Evolutionary conservation across 495 filamentous ascomycete genomes (phyloP).

Genomic region (Pyrenopolyporus hunteri): DNA sequence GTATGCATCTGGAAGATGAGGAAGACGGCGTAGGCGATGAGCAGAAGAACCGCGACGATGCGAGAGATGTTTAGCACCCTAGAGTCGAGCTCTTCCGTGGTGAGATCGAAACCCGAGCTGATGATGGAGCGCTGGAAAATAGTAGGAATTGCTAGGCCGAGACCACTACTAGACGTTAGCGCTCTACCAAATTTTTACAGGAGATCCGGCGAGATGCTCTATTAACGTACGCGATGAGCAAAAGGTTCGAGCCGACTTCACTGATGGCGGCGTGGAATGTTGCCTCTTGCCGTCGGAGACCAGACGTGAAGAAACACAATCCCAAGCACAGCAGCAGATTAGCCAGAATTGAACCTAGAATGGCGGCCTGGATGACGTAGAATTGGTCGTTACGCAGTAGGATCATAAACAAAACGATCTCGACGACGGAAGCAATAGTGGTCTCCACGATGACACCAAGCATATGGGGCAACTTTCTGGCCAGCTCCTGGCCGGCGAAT

Average conservation of each 20-base stretch:
- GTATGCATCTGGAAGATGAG: conserved; percentile 82
- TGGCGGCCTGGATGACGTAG: conserved; percentile 81
- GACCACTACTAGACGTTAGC: conserved; percentile 53
- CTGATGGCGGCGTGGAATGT: conserved; percentile 77
- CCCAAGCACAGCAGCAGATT: conserved; percentile 80
- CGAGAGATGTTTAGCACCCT: conserved; percentile 73
- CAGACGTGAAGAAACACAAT: conserved; percentile 78
- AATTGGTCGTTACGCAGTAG: conserved; percentile 61
- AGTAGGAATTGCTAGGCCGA: conserved; percentile 82
- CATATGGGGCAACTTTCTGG: conserved; percentile 79
- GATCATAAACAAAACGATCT: conserved; percentile 84
- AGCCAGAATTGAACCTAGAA: conserved; percentile 80
- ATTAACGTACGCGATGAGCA: conserved; percentile 71
- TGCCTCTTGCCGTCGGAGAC: conserved; percentile 67
- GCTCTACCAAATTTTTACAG: neutral
- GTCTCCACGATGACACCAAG: conserved; percentile 79
- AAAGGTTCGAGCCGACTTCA: conserved; percentile 79
- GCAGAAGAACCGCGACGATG: conserved; percentile 75
- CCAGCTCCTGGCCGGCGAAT: conserved; percentile 82
- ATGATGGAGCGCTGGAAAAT: conserved; percentile 72
- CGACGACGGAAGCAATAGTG: conserved; percentile 76
- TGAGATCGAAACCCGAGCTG: conserved; percentile 43
- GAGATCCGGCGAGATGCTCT: neutral
- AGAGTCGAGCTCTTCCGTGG: conserved; percentile 47
- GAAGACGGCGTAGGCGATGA: conserved; percentile 79